phyloP scores from a whole-genome alignment of 768 basidiomycete species.

The Infundibulicybe gibba region DNA sequence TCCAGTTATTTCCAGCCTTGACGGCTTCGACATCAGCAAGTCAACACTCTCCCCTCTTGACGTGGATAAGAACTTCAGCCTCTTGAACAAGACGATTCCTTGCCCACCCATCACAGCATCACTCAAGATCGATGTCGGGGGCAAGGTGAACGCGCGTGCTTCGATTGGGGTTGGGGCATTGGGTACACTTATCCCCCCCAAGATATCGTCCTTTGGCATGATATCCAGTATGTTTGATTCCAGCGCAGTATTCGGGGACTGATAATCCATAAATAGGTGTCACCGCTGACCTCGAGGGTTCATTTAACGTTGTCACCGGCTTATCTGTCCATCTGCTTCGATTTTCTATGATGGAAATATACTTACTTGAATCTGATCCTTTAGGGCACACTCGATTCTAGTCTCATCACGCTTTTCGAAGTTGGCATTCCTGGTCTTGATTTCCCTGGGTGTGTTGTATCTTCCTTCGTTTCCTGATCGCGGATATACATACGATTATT shows the following conservation, averaged over 20 bases:
- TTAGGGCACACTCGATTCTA: no score
- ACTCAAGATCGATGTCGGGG: constrained; percentile 12
- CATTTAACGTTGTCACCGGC: no score
- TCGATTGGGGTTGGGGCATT: constrained; percentile 20
- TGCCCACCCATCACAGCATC: constrained; percentile 16
- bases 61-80: constrained; percentile 23
- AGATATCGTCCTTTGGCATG: constrained; percentile 28
- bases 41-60: constrained; percentile 25
- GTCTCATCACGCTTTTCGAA: constrained; percentile 34
- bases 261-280: constrained; percentile 23
- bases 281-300: no score
- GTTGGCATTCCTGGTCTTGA: constrained; percentile 44
- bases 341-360: no score
- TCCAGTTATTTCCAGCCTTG: constrained; percentile 17
- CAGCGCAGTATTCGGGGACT: neutral
- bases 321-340: no score
- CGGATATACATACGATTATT: no score
- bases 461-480: no score
- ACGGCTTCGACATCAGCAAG: constrained; percentile 28
- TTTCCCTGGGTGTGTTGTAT: constrained; percentile 46
- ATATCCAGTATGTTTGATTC: constrained; percentile 22
- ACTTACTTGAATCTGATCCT: no score
- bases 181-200: constrained; percentile 16
- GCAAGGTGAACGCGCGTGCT: constrained; percentile 21
- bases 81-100: constrained; percentile 18